A percentile compares a stretch with the other conserved stretches of the same genome.
These are phyloP conservation scores for Thalassiosira ordinaria DNA, from an alignment of 352 stramenopile species.

Conservation along the genomic window DNA sequence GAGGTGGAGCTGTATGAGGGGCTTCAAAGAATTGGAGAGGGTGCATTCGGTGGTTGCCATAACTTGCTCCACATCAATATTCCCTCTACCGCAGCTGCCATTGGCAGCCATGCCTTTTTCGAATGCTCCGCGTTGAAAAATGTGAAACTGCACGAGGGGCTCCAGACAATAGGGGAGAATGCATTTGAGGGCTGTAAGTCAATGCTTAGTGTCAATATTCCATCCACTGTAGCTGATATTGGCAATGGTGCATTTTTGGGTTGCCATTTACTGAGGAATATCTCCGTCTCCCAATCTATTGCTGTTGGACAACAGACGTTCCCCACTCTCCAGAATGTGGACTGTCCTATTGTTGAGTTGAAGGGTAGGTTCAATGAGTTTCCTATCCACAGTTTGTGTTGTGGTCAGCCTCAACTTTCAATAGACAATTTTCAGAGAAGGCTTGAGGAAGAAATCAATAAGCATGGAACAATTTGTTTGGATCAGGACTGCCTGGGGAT, in stretches of 20 bases:
- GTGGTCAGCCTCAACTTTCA: not conserved
- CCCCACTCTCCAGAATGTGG: too few species aligned
- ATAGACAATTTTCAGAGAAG: not conserved
- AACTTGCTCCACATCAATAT: conserved; percentile 6
- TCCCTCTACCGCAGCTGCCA: not conserved
- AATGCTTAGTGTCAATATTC: not conserved
- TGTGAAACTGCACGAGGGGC: not conserved
- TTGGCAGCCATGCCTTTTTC: not conserved
- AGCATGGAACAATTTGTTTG: not conserved
- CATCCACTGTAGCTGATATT: conserved; percentile 1
- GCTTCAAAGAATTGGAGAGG: not conserved
- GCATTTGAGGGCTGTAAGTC: not conserved
- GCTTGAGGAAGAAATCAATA: not conserved
- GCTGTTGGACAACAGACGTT: too few species aligned
- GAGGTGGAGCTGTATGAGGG: not conserved
- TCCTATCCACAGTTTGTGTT: not conserved
- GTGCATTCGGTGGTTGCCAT: not conserved
- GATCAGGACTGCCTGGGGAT: conserved; percentile 32
- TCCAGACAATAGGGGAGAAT: not conserved
- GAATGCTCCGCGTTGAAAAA: not conserved
- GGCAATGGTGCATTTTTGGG: not conserved
- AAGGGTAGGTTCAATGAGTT: not conserved
- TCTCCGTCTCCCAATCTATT: too few species aligned
- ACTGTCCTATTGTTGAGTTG: not conserved
- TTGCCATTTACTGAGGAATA: not conserved